Conservation (phyloP, 192 early-diverging fungal species). For the Umbelopsis ramanniana region DNA sequence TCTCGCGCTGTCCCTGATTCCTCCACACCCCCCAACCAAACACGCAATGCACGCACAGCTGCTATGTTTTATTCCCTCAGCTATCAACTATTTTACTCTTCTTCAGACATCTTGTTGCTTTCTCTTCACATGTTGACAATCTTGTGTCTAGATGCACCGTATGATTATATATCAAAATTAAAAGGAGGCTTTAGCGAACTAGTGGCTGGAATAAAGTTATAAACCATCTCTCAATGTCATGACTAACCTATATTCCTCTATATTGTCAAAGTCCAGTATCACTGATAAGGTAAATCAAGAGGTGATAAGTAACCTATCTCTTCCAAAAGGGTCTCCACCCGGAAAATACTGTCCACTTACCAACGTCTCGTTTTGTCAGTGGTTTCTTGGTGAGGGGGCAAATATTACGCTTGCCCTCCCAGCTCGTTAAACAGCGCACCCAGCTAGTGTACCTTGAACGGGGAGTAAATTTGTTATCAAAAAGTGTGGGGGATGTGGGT, state of each 20-base stretch:
- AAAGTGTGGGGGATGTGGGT: too few species aligned
- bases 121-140: conserved; percentile 24
- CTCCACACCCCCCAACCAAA: neutral
- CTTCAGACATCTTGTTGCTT: neutral
- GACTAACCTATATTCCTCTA: conserved; percentile 64
- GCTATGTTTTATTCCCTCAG: neutral
- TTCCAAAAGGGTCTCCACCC: neutral
- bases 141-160: neutral
- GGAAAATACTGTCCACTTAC: conserved; percentile 19
- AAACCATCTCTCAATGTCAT: neutral
- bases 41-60: neutral
- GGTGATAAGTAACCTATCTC: neutral
- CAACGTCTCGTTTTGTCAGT: conserved; percentile 85
- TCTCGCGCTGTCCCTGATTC: conserved; percentile 4
- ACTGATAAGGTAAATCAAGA: conserved; percentile 7
- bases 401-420: conserved; percentile 76
- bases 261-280: conserved; percentile 71
- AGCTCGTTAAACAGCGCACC: conserved; percentile 80
- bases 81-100: neutral
- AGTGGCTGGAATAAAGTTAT: conserved; percentile 3
- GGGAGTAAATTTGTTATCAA: neutral
- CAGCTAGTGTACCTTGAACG: conserved; percentile 71
- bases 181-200: neutral
- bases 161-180: neutral
- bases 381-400: conserved; percentile 93